Percentiles rank a stretch among this genome's conserved stretches.
Conservation (phyloP, 139 green algal species). For the Picochlorum sp. region DNA sequence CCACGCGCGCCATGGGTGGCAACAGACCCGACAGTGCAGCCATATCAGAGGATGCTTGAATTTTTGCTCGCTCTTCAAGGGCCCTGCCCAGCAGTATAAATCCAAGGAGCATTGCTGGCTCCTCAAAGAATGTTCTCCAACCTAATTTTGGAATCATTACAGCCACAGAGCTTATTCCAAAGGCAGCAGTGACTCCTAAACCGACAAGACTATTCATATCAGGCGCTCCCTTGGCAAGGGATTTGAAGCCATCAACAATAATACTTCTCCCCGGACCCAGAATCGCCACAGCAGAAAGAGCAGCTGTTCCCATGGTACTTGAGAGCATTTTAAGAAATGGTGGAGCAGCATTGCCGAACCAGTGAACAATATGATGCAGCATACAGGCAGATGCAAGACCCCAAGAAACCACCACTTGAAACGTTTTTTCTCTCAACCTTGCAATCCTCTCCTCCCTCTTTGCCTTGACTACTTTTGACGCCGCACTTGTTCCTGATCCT, state of each 20-base stretch:
- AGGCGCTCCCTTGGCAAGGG: constrained; percentile 54
- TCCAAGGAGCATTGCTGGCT: constrained; percentile 94
- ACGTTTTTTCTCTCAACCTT: constrained; percentile 44
- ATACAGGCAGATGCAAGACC: constrained; percentile 64
- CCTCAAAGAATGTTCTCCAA: constrained; percentile 96
- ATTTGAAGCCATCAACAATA: constrained; percentile 55
- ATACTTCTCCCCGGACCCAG: constrained; percentile 71
- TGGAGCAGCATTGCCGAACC: constrained; percentile 33
- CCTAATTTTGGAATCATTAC: constrained; percentile 54
- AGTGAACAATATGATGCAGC: constrained; percentile 64
- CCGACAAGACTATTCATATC: constrained; percentile 98
- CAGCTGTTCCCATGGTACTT: constrained; percentile 53
- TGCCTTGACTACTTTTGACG: constrained; percentile 21
- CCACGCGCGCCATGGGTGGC: constrained; percentile 61
- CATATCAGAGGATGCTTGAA: constrained; percentile 83
- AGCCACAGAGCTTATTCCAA: constrained; percentile 74
- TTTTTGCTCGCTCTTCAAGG: constrained; percentile 89
- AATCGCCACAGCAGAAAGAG: constrained; percentile 67
- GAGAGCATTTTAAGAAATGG: constrained; percentile 55
- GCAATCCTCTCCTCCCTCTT: constrained; percentile 53
- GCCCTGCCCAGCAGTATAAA: constrained; percentile 84
- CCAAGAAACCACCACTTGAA: constrained; percentile 62
- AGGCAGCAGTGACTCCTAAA: constrained; percentile 76
- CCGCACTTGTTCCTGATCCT: constrained; percentile 10
- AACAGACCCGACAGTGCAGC: constrained; percentile 78